Evolutionary conservation across 805 yeast genomes (phyloP), one percentile per base, ranked within the genome.

Genomic region (Wickerhamomyces subpelliculosus): DNA sequence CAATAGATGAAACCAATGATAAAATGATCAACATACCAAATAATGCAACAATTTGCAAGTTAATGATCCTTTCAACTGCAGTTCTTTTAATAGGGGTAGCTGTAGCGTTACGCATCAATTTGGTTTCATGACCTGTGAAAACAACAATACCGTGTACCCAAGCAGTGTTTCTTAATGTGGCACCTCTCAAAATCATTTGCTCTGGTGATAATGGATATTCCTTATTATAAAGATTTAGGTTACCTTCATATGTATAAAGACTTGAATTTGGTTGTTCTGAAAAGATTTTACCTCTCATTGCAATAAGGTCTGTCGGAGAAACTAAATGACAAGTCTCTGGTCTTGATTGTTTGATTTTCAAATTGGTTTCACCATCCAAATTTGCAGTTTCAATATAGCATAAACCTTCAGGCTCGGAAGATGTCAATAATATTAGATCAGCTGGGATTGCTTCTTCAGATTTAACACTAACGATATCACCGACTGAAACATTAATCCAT

Each of bases 371-470:
- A 40, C 99, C 99, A 61, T 93, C 99, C 48, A 93, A 67, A 54
- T 93, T 93, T 0, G 98, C 96, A 1, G 99, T 93, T 61, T 93
- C 99, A 39, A 94, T 86, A 53, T 93, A 93, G 59, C 98, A 94
- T 43, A 93, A 68, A 3, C 98, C 99, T 61, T 90, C 97, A 0
- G 99, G 99, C 60, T 93, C 99, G 0, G 97, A 90, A 1, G 97
- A 87, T 19, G 93, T 78, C 25, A 93, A 57, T 14, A 94, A 61
- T 14, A 90, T 69, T 39, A 93, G 53, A 65, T 93, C 99, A 0
- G 98, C 97, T 0, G 99, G 99, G 40, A 93, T 74, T 0, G 95
- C 81, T 45, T 90, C 94, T 52, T 87, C 97, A 31, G 86, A 84
- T 40, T 72, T 74, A 5, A 94, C 88, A 42, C 76, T 75, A 3